Evolutionary conservation across 495 filamentous ascomycete genomes (phyloP), one percentile per base, ranked within the genome.

Genomic region (Diplogelasinospora grovesii): DNA sequence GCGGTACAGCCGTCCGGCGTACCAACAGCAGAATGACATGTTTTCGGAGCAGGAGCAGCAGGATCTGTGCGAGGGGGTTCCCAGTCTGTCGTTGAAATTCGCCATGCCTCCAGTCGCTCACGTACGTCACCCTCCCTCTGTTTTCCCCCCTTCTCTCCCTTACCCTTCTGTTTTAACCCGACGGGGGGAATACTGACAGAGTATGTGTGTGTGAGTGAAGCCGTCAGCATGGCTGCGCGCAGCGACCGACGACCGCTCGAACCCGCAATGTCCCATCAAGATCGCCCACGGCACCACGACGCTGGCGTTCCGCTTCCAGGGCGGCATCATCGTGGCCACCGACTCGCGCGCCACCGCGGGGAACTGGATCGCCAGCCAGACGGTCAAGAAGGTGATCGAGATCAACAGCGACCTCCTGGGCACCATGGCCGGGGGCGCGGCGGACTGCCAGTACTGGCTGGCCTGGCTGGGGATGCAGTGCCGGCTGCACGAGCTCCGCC

Each of bases 401-500:
- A 94, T 87, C 71, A 93, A 81, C 78, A 78, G 79, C 69, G 74
- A 84, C 68, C 77, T 97, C 64, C 66, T 98, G 51, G 92, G 93
- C 30, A 98, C 92, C 45, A 96, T 98, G 92, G 92, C 92, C 45
- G 92, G 92, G 60, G 93, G 93, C 69, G 92, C 92, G 56, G 92
- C 92, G 56, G 92, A 98, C 70, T 98, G 92, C 70, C 92, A 97
- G 79, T 97, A 95, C 74, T 98, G 92, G 92, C 82, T 98, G 50
- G 86, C 86, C 57, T 98, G 95, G 75, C 75, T 98, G 49, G 92
- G 92, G 45, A 93, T 97, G 82, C 88, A 97, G 73, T 98, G 92
- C 69, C 90, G 92, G 36, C 83, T 98, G 46, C 92, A 97, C 67
- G 92, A 98, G 71, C 90, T 98, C 52, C 87, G 92, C 45, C 92